phyloP scores from a whole-genome alignment of 2,329 filamentous ascomycete genomes.

The Venturia nashicola region DNA sequence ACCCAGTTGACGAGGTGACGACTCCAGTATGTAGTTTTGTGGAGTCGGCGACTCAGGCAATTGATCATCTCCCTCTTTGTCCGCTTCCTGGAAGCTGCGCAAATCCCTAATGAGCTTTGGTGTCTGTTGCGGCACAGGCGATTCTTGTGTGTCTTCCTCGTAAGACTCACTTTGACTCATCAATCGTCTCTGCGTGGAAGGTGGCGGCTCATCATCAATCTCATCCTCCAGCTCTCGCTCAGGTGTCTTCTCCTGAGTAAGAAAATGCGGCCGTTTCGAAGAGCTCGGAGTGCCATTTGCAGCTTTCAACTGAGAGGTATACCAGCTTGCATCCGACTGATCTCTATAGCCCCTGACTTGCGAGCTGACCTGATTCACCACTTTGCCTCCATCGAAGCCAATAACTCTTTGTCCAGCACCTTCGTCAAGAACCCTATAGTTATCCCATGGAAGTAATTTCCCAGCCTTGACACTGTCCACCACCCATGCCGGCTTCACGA shows the following conservation, averaged over 20 bases:
- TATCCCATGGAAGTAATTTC: constrained; percentile 71
- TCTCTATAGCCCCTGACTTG: constrained; percentile 59
- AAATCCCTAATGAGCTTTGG: constrained; percentile 2
- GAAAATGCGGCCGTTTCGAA: constrained; percentile 16
- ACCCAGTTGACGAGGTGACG: not conserved
- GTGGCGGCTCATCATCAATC: constrained; percentile 18
- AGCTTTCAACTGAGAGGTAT: constrained; percentile 55
- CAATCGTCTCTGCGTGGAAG: constrained; percentile 16
- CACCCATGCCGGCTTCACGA: constrained; percentile 92
- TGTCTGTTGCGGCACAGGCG: not conserved
- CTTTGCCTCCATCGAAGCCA: constrained; percentile 46
- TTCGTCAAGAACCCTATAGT: constrained; percentile 75
- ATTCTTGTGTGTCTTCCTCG: not conserved
- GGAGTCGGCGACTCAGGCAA: constrained; percentile 1
- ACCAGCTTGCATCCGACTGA: constrained; percentile 74
- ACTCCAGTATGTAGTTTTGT: not conserved
- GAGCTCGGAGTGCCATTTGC: constrained; percentile 16
- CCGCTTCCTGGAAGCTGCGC: not conserved
- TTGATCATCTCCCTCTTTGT: not conserved
- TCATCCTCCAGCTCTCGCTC: constrained; percentile 12
- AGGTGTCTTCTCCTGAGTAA: constrained; percentile 13
- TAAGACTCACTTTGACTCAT: constrained; percentile 12
- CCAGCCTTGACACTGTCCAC: constrained; percentile 78
- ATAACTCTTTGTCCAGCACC: constrained; percentile 72
- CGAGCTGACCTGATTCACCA: constrained; percentile 54